Percentiles rank a stretch among this genome's conserved stretches.
phyloP scores from a whole-genome alignment of 1,139 yeast species.

The Kodamaea sp. region DNA sequence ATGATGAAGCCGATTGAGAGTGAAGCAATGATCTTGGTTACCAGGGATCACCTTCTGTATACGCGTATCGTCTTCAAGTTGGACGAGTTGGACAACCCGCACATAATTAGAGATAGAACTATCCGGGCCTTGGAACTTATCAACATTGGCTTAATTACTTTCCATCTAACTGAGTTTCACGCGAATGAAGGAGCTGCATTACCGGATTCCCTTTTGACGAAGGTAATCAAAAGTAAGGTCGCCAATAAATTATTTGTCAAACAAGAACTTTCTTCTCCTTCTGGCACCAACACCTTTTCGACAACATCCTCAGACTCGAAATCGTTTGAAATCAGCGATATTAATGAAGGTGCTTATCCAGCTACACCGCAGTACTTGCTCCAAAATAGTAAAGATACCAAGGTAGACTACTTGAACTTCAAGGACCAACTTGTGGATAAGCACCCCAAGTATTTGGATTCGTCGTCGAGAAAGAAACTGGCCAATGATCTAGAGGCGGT shows the following conservation, averaged over 20 bases:
- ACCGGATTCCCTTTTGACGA: conserved; percentile 45
- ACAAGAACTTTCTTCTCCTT: conserved; percentile 40
- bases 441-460: conserved; percentile 10
- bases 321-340: conserved; percentile 47
- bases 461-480: conserved; percentile 2
- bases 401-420: conserved; percentile 62
- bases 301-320: conserved; percentile 51
- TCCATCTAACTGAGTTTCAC: conserved; percentile 74
- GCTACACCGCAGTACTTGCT: conserved; percentile 64
- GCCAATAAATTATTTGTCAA: conserved; percentile 46
- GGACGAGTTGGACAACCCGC: conserved; percentile 13
- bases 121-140: conserved; percentile 42
- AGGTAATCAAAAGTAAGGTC: conserved; percentile 31
- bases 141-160: conserved; percentile 41
- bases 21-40: conserved; percentile 45
- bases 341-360: conserved; percentile 47
- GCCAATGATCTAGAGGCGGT: conserved; percentile 1
- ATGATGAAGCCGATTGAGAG: conserved; percentile 4
- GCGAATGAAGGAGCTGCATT: conserved; percentile 64
- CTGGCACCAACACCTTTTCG: conserved; percentile 35
- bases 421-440: conserved; percentile 41
- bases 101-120: conserved; percentile 34
- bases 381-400: conserved; percentile 37
- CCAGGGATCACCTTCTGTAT: conserved; percentile 59
- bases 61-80: conserved; percentile 40